Percentiles rank a stretch among this genome's conserved stretches.
These are phyloP conservation scores for Chaetothyriales sp. DNA, from an alignment of 2,329 filamentous ascomycete species.

Conservation along the genomic window DNA sequence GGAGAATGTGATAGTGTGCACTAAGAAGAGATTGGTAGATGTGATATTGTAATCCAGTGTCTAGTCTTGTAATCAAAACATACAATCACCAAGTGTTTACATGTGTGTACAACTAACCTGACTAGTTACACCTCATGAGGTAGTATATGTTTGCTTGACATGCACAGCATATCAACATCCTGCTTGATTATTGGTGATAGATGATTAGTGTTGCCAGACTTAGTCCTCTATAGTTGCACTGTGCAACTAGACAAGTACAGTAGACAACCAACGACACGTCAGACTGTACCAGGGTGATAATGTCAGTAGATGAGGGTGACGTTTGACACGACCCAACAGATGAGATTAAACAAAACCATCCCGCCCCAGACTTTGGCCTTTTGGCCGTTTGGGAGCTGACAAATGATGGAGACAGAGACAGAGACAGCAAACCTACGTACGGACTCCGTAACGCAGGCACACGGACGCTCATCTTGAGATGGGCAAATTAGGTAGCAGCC, in stretches of 20 bases:
- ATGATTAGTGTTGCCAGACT: too few relatives aligned
- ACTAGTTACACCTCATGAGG: too few relatives aligned
- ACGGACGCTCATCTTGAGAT: too few relatives aligned
- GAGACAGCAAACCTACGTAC: neutral
- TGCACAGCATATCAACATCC: too few relatives aligned
- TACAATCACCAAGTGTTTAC: too few relatives aligned
- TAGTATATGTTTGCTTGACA: too few relatives aligned
- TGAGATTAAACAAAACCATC: neutral
- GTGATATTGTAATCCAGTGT: too few relatives aligned
- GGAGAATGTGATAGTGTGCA: neutral
- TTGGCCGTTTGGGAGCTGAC: neutral
- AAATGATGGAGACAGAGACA: neutral
- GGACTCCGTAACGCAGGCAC: too few relatives aligned
- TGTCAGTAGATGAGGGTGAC: neutral
- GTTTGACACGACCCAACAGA: neutral
- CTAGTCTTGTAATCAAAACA: neutral
- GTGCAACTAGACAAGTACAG: neutral
- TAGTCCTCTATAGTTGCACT: too few relatives aligned
- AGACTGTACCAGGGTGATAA: neutral
- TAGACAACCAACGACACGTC: neutral
- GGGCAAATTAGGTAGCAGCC: too few relatives aligned
- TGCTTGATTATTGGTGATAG: too few relatives aligned
- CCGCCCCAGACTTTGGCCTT: neutral
- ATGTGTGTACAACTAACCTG: too few relatives aligned
- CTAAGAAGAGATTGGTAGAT: neutral